Evolutionary conservation across 345 rosid species (phyloP), one percentile per base, ranked within the genome.

Genomic region (Gossypium longicalyx): DNA sequence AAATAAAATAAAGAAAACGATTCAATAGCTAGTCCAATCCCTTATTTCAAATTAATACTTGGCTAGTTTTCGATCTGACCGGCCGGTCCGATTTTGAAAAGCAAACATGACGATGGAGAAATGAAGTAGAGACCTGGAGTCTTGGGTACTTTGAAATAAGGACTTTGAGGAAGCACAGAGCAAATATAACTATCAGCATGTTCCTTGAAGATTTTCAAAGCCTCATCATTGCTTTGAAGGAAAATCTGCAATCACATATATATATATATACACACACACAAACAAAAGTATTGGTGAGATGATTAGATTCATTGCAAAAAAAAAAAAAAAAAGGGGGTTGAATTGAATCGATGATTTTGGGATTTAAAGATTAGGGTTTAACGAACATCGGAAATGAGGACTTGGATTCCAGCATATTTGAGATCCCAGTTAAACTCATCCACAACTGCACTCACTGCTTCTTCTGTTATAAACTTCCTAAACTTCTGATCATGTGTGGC

Each of bases 381-480:
- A 51, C 7, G 17, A 13, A 89, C 97, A 91, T 89, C 78, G 6
- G 91, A 79, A 17, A 91, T 84, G 27, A 95, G 87, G 65, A 95
- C 49, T 73, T 95, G 98, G 2, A 89, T 89, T 22, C 98, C 99
- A 0, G 97, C 96, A 70, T 84, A 95, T 72, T 92, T 95, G 65
- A 92, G 96, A 76, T 95, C 98, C 98, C 99, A 92, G 62, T 92
- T 91, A 67, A 91, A 94, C 82, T 94, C 99, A 1, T 87, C 77
- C 1, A 94, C 97, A n/a, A 67, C 61, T 9, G 85, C 93, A 76
- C 84, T 84, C 27, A 86, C 83, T 41, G 89, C 77, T 45, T 92
- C 96, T 12, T 86, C 90, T 65, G 75, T 77, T 13, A 92, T 45
- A 83, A 71, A 89, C 38, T 83, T 61, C 38, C 86, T 29, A 77